Conservation (phyloP, 768 basidiomycete genomes). For the Naematelia encephala region DNA sequence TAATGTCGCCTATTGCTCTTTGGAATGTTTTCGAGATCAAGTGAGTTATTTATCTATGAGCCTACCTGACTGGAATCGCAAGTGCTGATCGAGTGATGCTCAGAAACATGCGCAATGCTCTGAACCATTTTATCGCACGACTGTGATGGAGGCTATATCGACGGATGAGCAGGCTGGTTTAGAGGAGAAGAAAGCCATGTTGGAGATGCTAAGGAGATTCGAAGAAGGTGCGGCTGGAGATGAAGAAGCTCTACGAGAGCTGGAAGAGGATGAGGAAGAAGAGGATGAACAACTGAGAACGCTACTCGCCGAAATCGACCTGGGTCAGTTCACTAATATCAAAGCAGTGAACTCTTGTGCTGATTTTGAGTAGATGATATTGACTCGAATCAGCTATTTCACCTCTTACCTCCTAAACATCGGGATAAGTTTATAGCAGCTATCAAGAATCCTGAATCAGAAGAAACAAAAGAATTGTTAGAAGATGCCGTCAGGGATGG, state of each 20-base stretch:
- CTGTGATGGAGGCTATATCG: constrained; percentile 41
- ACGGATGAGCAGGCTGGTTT: constrained; percentile 45
- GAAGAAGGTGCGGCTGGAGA: constrained; percentile 37
- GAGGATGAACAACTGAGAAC: constrained; percentile 28
- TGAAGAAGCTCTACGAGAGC: constrained; percentile 14
- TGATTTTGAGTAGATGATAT: constrained; percentile 30
- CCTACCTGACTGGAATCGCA: no score
- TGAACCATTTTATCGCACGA: constrained; percentile 40
- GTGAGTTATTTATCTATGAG: no score
- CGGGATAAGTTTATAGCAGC: constrained; percentile 36
- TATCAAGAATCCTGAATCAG: constrained; percentile 34
- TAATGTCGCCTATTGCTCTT: constrained; percentile 37
- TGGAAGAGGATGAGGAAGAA: constrained; percentile 41
- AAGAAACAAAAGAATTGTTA: constrained; percentile 25
- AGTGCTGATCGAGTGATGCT: background rate
- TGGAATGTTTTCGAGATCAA: constrained; percentile 33
- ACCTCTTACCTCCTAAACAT: constrained; percentile 35
- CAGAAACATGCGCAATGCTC: constrained; percentile 45
- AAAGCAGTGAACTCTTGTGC: background rate
- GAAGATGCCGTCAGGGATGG: constrained; percentile 15
- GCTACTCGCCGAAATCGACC: constrained; percentile 28
- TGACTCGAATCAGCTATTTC: constrained; percentile 40
- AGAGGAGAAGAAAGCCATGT: constrained; percentile 48
- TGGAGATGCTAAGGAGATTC: constrained; percentile 43
- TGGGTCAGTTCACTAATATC: constrained; percentile 42